Base-by-base conservation (phyloP, 148 eudicot genomes). In the Chenopodium suecicum region DNA sequence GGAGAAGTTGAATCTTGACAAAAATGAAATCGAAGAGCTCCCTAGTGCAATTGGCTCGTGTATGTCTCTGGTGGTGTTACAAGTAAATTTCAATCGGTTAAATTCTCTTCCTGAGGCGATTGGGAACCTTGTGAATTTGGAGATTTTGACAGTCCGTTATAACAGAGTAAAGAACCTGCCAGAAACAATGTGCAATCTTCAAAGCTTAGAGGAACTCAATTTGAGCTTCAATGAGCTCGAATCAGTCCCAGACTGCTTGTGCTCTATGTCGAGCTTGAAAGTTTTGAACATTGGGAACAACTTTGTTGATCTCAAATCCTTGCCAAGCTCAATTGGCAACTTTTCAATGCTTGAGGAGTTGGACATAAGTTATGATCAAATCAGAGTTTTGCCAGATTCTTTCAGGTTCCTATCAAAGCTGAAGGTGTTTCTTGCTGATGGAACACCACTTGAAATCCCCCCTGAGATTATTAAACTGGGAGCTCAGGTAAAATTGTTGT, bases 151-250 rank as follows among this genome's bases (percentile, higher is more conserved):
- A 52, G 58, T 93, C 73, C 91, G 91, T 27, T 91, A 90, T 54
- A 93, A 93, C 76, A 82, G 85, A 69, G 80, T 93, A 20, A 83
- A 65, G 84, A 81, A 85, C 67, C 83, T 93, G 76, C 97, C 97
- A 16, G 82, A 89, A 25, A 88, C 94, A 20, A 88, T 93, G 84
- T 91, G 90, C 22, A 77, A 80, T 81, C 91, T 93, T 17, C 70
- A 32, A 32, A 79, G 77, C 69, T 77, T 93, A 54, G 88, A 70
- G 82, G 93, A 93, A 78, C 78, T 93, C 19, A 88, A 89, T 79
- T 83, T 84, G 73, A 89, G 97, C 82, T 93, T 93, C 82, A 93
- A 93, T 72, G 92, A 91, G 80, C 86, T 93, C 1, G 91, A 90
- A 81, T 79, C 85, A 52, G 79, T 93, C 74, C 94, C 95, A 0